phyloP scores from a whole-genome alignment of 2,329 filamentous ascomycete genomes.

The Colletotrichum salicis region DNA sequence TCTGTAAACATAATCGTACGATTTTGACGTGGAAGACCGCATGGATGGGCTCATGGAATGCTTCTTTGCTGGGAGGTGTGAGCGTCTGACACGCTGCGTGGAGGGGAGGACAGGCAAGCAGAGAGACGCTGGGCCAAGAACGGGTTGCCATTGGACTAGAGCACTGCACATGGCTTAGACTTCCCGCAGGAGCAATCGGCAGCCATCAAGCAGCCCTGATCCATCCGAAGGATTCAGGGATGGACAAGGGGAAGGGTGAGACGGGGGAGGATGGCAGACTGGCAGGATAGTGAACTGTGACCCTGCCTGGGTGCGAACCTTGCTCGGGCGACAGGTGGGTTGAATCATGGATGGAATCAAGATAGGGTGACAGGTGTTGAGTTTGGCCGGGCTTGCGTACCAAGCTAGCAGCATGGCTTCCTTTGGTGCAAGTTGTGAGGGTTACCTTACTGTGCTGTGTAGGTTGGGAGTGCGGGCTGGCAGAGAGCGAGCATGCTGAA shows the following conservation, averaged over 20 bases:
- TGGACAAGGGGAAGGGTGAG: background rate
- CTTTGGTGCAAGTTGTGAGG: background rate
- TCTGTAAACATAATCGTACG: constrained; percentile 37
- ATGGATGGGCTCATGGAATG: constrained; percentile 33
- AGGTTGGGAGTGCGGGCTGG: constrained; percentile 14
- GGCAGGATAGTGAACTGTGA: background rate
- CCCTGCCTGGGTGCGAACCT: constrained; percentile 7
- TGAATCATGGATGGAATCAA: constrained; percentile 3
- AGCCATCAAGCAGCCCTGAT: constrained; percentile 1
- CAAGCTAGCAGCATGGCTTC: background rate
- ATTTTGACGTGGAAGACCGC: constrained; percentile 29
- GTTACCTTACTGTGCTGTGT: background rate
- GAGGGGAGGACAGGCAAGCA: constrained; percentile 11
- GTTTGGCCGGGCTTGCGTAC: background rate
- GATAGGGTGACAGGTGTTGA: constrained; percentile 18
- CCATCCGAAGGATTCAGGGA: constrained; percentile 3
- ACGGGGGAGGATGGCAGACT: background rate
- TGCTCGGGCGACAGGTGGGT: constrained; percentile 25
- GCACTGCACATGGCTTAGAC: constrained; percentile 13
- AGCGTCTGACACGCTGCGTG: constrained; percentile 20
- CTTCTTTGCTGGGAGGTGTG: constrained; percentile 30
- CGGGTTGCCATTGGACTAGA: constrained; percentile 16
- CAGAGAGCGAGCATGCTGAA: background rate
- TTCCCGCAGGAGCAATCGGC: constrained; percentile 9
- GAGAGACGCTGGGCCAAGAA: background rate